These are phyloP conservation scores for Thielaviopsis ethacetica DNA, from an alignment of 2,329 filamentous ascomycete genomes.

Conservation along the genomic window DNA sequence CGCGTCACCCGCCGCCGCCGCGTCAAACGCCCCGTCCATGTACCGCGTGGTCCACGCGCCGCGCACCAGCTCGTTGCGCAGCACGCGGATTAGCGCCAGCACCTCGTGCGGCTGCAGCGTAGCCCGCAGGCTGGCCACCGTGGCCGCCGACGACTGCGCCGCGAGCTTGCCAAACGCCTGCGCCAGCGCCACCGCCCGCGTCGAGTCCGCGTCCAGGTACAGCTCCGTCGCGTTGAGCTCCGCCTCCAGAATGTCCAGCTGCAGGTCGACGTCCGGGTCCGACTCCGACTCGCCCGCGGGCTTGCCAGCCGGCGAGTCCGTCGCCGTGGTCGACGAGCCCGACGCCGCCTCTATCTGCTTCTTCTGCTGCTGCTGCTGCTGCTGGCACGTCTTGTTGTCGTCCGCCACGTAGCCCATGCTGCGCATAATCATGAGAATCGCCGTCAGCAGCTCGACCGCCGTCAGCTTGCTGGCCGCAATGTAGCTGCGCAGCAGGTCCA, in stretches of 20 bases:
- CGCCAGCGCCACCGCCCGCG: slow-evolving; percentile 47
- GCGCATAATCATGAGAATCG: slow-evolving; percentile 49
- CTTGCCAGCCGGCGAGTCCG: background rate
- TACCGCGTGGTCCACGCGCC: slow-evolving; percentile 64
- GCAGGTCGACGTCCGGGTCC: slow-evolving; percentile 26
- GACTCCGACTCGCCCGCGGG: background rate
- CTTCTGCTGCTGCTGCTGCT: background rate
- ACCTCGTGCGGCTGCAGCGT: slow-evolving; percentile 51
- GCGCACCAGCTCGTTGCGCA: slow-evolving; percentile 56
- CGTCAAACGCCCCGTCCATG: slow-evolving; percentile 36
- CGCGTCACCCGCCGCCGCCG: slow-evolving; percentile 15
- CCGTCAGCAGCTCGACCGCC: slow-evolving; percentile 47
- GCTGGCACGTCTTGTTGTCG: slow-evolving; percentile 15
- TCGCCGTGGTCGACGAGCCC: background rate
- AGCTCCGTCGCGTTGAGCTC: slow-evolving; percentile 54
- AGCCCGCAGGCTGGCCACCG: slow-evolving; percentile 46
- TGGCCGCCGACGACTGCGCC: slow-evolving; percentile 41
- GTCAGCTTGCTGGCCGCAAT: slow-evolving; percentile 49
- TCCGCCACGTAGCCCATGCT: slow-evolving; percentile 46
- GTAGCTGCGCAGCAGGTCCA: slow-evolving; percentile 49
- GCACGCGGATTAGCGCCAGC: slow-evolving; percentile 52
- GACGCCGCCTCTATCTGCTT: background rate
- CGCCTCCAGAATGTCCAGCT: slow-evolving; percentile 43
- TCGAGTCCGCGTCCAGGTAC: slow-evolving; percentile 47
- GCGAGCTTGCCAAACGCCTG: slow-evolving; percentile 54